Base-by-base conservation (phyloP, 192 early-diverging fungal genomes). In the Coemansia sp. region DNA sequence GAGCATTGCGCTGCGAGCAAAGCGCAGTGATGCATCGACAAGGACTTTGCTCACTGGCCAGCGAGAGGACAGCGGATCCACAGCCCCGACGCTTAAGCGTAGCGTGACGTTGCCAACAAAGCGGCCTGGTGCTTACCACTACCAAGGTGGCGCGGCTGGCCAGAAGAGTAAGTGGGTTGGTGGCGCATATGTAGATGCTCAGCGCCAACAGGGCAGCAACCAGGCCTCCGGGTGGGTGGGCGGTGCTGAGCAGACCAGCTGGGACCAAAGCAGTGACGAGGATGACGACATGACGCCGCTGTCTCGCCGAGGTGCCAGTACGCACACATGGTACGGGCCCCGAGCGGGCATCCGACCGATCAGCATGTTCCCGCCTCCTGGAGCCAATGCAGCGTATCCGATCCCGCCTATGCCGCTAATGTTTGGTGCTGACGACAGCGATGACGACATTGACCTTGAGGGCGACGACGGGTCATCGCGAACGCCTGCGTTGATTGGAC, bases 391-490 rank as follows among this genome's bases (percentile, higher is more conserved):
- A 7, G 65, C 61, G 15, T 63, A 42, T 15, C 70, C 71, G 8
- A 61, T 75, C 1, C 82, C 82, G 22, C 77, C 82, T 3, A 68
- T 84, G 67, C 82, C 82, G 40, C 56, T 84, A 63, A 72, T 78
- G 68, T 78, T 83, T 34, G 76, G 76, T 22, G 78, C 70, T 31
- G 74, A 76, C 38, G 88, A 92, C 38, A 88, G 87, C 61, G 88
- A 89, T 61, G 86, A 88, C 55, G 87, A 85, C 34, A 90, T 87
- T 40, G 85, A 89, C 50, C 61, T 88, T 7, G 89, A 91, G 38
- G 87, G 86, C 39, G 87, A 89, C 45, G 89, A 89, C 29, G 86
- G 82, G 4, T 84, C 82, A 10, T 76, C 77, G 10, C 75, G 78
- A 3, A 76, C 80, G 0, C 80, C 75, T 0, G 80, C 80, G 15